A percentile compares a stretch with the other conserved stretches of the same genome.
Evolutionary conservation across 495 filamentous ascomycete genomes (phyloP).

Genomic region (Poronia punctata): DNA sequence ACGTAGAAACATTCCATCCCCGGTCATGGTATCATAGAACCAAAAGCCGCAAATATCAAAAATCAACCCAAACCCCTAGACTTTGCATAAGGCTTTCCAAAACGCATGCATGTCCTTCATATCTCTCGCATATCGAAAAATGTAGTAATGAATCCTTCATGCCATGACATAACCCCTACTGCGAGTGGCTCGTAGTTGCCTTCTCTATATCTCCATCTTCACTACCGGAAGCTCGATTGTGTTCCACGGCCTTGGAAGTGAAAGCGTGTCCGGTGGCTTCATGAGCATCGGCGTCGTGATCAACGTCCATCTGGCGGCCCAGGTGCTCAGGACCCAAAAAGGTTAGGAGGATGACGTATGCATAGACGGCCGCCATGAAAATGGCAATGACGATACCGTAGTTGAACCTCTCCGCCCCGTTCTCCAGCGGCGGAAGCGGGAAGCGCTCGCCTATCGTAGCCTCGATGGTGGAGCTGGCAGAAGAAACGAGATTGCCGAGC

Average conservation of each 20-base stretch:
- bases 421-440: constrained; percentile 54
- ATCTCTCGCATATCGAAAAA: too few relatives aligned
- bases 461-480: constrained; percentile 76
- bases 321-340: constrained; percentile 72
- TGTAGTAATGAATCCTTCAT: too few relatives aligned
- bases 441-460: constrained; percentile 75
- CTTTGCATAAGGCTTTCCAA: too few relatives aligned
- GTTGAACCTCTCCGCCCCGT: constrained; percentile 51
- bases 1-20: too few relatives aligned
- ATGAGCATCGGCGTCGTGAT: constrained; percentile 56
- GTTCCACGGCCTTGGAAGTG: constrained; percentile 17
- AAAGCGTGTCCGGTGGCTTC: constrained; percentile 41
- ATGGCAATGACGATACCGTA: constrained; percentile 91
- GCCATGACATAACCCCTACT: too few relatives aligned
- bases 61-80: too few relatives aligned
- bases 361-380: constrained; percentile 89
- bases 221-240: constrained; percentile 11
- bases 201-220: constrained; percentile 24
- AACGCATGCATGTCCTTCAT: too few relatives aligned
- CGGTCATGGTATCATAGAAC: too few relatives aligned
- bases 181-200: constrained; percentile 11
- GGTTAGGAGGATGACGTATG: constrained; percentile 68
- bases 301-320: constrained; percentile 56
- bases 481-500: constrained; percentile 76
- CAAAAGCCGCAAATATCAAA: too few relatives aligned